These are phyloP conservation scores for Yarrowia deformans DNA, from an alignment of 805 yeast species.

Conservation along the genomic window DNA sequence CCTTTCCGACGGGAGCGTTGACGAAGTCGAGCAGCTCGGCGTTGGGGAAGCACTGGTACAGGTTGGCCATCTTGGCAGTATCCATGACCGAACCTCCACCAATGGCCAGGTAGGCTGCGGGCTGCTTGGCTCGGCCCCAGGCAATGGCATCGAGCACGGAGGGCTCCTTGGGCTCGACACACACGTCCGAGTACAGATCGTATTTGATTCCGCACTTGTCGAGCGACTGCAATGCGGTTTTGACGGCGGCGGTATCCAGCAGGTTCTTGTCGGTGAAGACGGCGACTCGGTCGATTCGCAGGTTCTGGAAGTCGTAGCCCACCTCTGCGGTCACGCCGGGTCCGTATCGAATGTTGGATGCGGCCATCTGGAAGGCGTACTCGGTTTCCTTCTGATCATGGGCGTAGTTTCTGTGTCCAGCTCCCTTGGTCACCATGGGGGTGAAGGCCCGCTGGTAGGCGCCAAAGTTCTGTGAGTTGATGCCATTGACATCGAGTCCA, in stretches of 20 bases:
- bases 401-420: slow-evolving; percentile 36
- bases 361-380: slow-evolving; percentile 54
- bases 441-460: slow-evolving; percentile 38
- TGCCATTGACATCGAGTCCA: slow-evolving; percentile 31
- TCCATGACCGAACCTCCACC: slow-evolving; percentile 60
- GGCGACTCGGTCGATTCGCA: slow-evolving; percentile 50
- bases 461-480: slow-evolving; percentile 11
- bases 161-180: slow-evolving; percentile 53
- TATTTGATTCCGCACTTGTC: slow-evolving; percentile 50
- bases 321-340: slow-evolving; percentile 52
- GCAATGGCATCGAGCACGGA: slow-evolving; percentile 51
- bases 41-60: slow-evolving; percentile 54
- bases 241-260: slow-evolving; percentile 48
- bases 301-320: slow-evolving; percentile 51
- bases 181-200: slow-evolving; percentile 51
- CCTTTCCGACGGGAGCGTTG: slow-evolving; percentile 54
- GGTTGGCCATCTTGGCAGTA: slow-evolving; percentile 55
- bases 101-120: slow-evolving; percentile 55
- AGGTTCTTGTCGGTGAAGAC: slow-evolving; percentile 52
- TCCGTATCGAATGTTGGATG: slow-evolving; percentile 53
- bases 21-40: slow-evolving; percentile 55
- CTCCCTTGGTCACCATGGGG: slow-evolving; percentile 31
- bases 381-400: slow-evolving; percentile 43
- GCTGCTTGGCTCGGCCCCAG: slow-evolving; percentile 50
- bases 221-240: slow-evolving; percentile 49